Percentiles rank a stretch among this genome's conserved stretches.
phyloP scores from a whole-genome alignment of 148 eudicot genomes.

The Euryodendron excelsum region DNA sequence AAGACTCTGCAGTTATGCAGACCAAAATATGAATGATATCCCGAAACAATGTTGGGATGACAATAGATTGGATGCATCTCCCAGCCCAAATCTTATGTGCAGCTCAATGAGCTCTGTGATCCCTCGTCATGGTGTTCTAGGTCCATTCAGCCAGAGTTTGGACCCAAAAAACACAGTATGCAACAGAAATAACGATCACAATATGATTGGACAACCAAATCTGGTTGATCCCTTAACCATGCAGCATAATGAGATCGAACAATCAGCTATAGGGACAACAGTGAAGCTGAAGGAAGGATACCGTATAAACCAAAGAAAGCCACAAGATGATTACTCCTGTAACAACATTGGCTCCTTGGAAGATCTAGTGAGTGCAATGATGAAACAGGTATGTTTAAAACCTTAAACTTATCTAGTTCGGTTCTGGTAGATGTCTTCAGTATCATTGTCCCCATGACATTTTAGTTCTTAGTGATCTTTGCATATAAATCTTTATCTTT shows the following conservation, averaged over 20 bases:
- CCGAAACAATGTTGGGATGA: slow-evolving; percentile 30
- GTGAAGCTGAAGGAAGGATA: slow-evolving; percentile 30
- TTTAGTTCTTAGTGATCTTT: neutral
- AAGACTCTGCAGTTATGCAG: slow-evolving; percentile 17
- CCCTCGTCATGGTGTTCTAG: slow-evolving; percentile 24
- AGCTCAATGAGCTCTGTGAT: slow-evolving; percentile 30
- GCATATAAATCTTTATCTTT: neutral
- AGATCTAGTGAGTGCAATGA: slow-evolving; percentile 51
- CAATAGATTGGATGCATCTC: slow-evolving; percentile 19
- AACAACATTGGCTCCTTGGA: slow-evolving; percentile 53
- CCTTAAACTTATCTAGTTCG: neutral
- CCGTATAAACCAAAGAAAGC: slow-evolving; percentile 27
- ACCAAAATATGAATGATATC: slow-evolving; percentile 25
- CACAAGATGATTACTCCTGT: slow-evolving; percentile 17
- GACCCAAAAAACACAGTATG: neutral
- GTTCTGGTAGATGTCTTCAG: neutral
- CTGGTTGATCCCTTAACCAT: slow-evolving; percentile 24
- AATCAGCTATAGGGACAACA: slow-evolving; percentile 23
- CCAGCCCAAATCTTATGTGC: slow-evolving; percentile 26
- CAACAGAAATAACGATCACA: slow-evolving; percentile 19
- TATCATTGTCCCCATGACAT: neutral
- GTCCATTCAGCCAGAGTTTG: slow-evolving; percentile 11
- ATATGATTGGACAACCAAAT: slow-evolving; percentile 25
- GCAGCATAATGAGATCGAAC: slow-evolving; percentile 27
- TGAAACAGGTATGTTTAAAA: slow-evolving; percentile 28